Conservation (phyloP, 192 early-diverging fungal species). For the Chytriomyces sp. region DNA sequence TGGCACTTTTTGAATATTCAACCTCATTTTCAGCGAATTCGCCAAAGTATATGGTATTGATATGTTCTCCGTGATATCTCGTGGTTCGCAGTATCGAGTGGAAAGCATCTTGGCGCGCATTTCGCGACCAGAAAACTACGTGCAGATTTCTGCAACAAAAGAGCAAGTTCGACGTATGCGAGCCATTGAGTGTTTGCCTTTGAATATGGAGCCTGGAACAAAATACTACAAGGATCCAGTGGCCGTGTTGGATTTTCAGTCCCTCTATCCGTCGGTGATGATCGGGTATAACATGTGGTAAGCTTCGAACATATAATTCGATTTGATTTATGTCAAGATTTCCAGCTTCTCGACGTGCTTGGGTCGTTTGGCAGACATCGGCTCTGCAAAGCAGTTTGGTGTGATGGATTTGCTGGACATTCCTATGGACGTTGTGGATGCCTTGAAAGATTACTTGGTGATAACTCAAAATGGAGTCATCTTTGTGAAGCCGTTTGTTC, state of each 20-base stretch:
- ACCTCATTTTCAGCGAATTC: conserved; percentile 64
- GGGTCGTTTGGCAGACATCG: conserved; percentile 54
- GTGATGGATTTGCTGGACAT: conserved; percentile 58
- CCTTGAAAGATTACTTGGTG: conserved; percentile 71
- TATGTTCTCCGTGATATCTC: conserved; percentile 80
- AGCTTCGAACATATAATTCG: too few relatives aligned
- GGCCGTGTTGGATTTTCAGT: conserved; percentile 91
- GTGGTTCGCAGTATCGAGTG: conserved; percentile 92
- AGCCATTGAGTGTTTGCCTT: conserved; percentile 83
- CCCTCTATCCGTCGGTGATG: conserved; percentile 92
- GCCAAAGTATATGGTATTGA: conserved; percentile 91
- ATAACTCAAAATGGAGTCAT: conserved; percentile 81
- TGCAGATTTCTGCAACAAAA: conserved; percentile 75
- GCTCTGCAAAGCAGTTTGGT: conserved; percentile 59
- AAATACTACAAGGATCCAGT: conserved; percentile 83
- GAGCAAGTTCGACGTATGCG: conserved; percentile 64
- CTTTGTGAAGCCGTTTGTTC: conserved; percentile 83
- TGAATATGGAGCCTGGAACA: conserved; percentile 86
- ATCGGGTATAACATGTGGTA: conserved; percentile 95
- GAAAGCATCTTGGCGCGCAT: conserved; percentile 73
- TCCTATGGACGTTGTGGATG: conserved; percentile 62
- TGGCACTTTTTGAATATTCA: not conserved
- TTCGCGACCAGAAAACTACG: conserved; percentile 68
- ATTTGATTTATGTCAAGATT: too few relatives aligned
- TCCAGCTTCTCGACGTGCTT: conserved; percentile 67